Conservation (phyloP, 2,329 filamentous ascomycete genomes). For the Stagonosporopsis tanaceti region DNA sequence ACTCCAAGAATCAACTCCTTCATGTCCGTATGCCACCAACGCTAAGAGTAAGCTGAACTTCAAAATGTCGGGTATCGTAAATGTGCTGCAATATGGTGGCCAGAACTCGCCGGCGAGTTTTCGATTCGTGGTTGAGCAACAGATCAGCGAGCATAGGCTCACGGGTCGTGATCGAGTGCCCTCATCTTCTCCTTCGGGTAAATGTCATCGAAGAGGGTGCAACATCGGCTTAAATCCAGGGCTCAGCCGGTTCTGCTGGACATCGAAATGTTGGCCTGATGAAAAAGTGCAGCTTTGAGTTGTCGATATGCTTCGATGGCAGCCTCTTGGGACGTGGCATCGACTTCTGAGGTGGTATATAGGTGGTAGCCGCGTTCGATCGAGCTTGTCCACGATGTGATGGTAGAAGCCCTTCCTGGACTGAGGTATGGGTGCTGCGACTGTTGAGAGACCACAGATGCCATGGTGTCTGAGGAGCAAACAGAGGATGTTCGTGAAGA, state of each 20-base stretch:
- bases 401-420: slow-evolving; percentile 38
- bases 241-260: slow-evolving; percentile 3
- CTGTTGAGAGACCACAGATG: slow-evolving; percentile 23
- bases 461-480: slow-evolving; percentile 30
- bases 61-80: slow-evolving; percentile 7
- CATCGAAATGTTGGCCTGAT: slow-evolving; percentile 41
- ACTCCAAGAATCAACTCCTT: background rate
- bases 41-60: background rate
- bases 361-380: slow-evolving; percentile 28
- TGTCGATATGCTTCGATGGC: slow-evolving; percentile 47
- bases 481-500: slow-evolving; percentile 29
- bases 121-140: background rate
- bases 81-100: background rate
- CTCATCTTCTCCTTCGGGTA: background rate
- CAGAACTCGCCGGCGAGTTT: slow-evolving; percentile 9
- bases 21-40: slow-evolving; percentile 7
- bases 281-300: slow-evolving; percentile 44
- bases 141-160: background rate
- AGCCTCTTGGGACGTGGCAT: slow-evolving; percentile 33
- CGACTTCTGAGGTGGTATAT: slow-evolving; percentile 21
- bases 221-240: background rate
- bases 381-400: slow-evolving; percentile 45
- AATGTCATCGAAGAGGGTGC: background rate
- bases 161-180: background rate
- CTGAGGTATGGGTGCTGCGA: slow-evolving; percentile 40